Conservation (phyloP, 495 filamentous ascomycete genomes). For the Trichoderma orchidacearum region DNA sequence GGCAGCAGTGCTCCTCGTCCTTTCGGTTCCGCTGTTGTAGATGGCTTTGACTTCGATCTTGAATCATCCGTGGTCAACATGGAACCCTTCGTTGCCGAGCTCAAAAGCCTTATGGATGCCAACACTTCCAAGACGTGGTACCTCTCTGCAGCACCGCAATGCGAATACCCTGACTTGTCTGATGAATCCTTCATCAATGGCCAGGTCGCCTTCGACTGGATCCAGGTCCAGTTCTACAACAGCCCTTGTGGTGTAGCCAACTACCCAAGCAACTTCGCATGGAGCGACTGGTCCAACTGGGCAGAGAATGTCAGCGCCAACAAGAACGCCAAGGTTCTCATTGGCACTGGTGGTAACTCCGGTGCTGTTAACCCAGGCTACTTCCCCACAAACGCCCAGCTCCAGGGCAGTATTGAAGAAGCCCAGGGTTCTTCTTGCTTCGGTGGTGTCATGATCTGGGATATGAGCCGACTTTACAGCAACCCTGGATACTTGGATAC, state of each 20-base stretch:
- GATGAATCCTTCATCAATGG: constrained; percentile 42
- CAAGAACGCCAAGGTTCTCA: constrained; percentile 46
- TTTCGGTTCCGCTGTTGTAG: constrained; percentile 48
- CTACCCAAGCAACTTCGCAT: constrained; percentile 54
- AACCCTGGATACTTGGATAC: constrained; percentile 43
- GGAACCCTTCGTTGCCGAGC: constrained; percentile 38
- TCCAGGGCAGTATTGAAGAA: constrained; percentile 36
- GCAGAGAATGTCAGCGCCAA: constrained; percentile 47
- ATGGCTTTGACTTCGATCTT: constrained; percentile 64
- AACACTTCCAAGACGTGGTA: constrained; percentile 35
- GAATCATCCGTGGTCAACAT: constrained; percentile 36
- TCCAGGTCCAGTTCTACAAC: constrained; percentile 58
- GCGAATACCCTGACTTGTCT: constrained; percentile 48
- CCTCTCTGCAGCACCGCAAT: constrained; percentile 56
- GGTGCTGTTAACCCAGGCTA: constrained; percentile 47
- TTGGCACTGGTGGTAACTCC: constrained; percentile 51
- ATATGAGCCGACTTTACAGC: constrained; percentile 45
- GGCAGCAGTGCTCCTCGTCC: constrained; percentile 34
- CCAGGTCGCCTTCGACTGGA: constrained; percentile 43
- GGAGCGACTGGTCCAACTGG: constrained; percentile 59
- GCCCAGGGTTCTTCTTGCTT: constrained; percentile 43
- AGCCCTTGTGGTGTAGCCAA: constrained; percentile 50
- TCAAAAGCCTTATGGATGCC: constrained; percentile 40
- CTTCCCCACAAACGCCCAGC: constrained; percentile 19
- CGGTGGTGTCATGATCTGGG: constrained; percentile 64